These are phyloP conservation scores for Boehmeria nivea DNA, from an alignment of 306 rosid genomes.

Conservation along the genomic window DNA sequence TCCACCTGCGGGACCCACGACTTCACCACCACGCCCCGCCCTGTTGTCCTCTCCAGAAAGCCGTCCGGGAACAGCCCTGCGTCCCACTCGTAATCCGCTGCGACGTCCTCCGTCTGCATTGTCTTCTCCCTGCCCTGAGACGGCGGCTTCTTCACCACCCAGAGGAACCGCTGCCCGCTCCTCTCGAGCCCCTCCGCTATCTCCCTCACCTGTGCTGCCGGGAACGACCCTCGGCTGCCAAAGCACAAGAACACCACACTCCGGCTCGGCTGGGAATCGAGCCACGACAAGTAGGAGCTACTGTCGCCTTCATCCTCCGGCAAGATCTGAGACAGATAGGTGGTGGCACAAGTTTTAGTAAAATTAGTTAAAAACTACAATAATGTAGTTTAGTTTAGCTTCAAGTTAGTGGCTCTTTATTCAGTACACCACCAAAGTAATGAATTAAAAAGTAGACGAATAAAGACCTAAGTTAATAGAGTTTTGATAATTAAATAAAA, in stretches of 20 bases:
- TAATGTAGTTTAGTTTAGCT: too few species aligned
- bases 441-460: too few species aligned
- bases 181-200: slow-evolving; percentile 24
- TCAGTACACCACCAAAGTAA: too few species aligned
- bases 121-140: background rate
- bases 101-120: background rate
- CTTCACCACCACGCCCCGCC: slow-evolving; percentile 33
- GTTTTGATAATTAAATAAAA: too few species aligned
- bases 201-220: slow-evolving; percentile 17
- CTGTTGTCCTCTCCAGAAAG: slow-evolving; percentile 28
- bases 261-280: slow-evolving; percentile 18
- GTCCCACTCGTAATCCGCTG: slow-evolving; percentile 4
- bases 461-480: too few species aligned
- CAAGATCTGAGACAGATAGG: too few species aligned
- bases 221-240: slow-evolving; percentile 23
- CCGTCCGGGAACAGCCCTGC: slow-evolving; percentile 30
- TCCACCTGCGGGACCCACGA: slow-evolving; percentile 36
- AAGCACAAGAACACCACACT: slow-evolving; percentile 31
- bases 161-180: slow-evolving; percentile 28
- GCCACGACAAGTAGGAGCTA: slow-evolving; percentile 26
- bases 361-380: too few species aligned
- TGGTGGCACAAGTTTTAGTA: too few species aligned
- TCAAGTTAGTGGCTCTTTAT: too few species aligned
- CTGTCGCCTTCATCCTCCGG: slow-evolving; percentile 10
- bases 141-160: slow-evolving; percentile 25